phyloP scores from a whole-genome alignment of 768 basidiomycete genomes.

The Lactifluus piperatus region DNA sequence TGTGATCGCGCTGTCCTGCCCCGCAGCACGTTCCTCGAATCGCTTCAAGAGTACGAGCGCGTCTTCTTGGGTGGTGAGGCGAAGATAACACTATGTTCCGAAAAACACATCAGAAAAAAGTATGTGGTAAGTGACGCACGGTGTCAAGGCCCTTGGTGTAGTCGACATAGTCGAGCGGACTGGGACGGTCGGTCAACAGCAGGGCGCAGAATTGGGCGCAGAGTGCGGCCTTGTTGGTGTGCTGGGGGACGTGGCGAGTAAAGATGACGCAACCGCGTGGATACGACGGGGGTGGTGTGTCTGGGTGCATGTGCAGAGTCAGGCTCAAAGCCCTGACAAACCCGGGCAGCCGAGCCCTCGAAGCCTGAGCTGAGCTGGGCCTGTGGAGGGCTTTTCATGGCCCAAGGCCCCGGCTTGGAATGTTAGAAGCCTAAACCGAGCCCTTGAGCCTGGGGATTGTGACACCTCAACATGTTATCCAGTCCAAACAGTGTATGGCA shows the following conservation, averaged over 20 bases:
- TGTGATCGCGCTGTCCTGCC: slow-evolving; percentile 29
- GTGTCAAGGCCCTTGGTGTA: slow-evolving; percentile 69
- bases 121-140: slow-evolving; percentile 32
- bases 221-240: slow-evolving; percentile 77
- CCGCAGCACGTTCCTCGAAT: slow-evolving; percentile 30
- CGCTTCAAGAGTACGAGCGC: slow-evolving; percentile 36
- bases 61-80: slow-evolving; percentile 46
- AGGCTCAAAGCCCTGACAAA: too few species aligned
- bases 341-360: too few species aligned
- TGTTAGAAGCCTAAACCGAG: too few species aligned
- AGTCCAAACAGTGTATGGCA: too few species aligned
- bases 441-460: too few species aligned
- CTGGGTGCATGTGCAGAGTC: background rate
- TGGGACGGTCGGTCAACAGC: slow-evolving; percentile 16
- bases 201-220: slow-evolving; percentile 49
- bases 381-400: too few species aligned
- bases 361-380: too few species aligned
- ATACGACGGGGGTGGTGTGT: background rate
- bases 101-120: too few species aligned
- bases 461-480: too few species aligned
- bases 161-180: slow-evolving; percentile 68
- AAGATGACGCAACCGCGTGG: too few species aligned
- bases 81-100: slow-evolving; percentile 54
- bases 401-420: too few species aligned
- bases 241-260: slow-evolving; percentile 57